Evolutionary conservation across 768 basidiomycete species (phyloP), one percentile per base, ranked within the genome.

Genomic region (Lactifluus rugatus): DNA sequence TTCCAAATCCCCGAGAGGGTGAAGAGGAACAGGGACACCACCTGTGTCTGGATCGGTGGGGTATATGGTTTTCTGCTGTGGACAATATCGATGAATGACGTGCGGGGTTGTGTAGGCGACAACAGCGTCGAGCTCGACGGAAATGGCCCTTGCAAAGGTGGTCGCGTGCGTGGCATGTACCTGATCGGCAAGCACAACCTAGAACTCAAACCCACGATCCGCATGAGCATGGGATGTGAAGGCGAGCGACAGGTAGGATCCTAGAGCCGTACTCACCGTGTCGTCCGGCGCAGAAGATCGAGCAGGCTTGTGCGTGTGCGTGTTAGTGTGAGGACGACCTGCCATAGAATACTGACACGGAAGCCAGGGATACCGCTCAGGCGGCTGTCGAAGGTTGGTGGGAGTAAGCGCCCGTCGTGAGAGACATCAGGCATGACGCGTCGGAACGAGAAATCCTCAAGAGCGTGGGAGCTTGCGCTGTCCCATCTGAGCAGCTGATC

Each of bases 171-270:
- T 8, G 54, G 58, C 23, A 46, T n/a, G 37, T 52, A 62, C 25
- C 8, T 21, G 10, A 62, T 56, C 1, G 62, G 62, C 16, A 62
- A 58, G n/a, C 44, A 54, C 14, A 62, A 34, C 25, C 62, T 62
- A 32, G 5, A 41, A 19, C 19, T 11, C 2, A 10, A 3, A 8
- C 7, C 21, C 36, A 47, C 23, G 16, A n/a, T 41, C 14, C 4
- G n/a, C 26, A 14, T 34, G 19, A 49, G 10, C 23, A 28, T 41
- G 10, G 36, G 4, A 4, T 14, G 9, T 4, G 5, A 21, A 47
- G 26, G 39, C 47, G 21, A 36, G 9, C 7, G 34, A 2, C 7
- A 28, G 7, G 28, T 28, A 28, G 16, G 31, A 25, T 11, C 21
- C 48, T 9, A 21, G 28, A 47, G 34, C 7, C 23, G 11, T 25